Percentiles rank a stretch among this genome's conserved stretches.
Conservation (phyloP, 441 rosid genomes). For the Daphne laureola region DNA sequence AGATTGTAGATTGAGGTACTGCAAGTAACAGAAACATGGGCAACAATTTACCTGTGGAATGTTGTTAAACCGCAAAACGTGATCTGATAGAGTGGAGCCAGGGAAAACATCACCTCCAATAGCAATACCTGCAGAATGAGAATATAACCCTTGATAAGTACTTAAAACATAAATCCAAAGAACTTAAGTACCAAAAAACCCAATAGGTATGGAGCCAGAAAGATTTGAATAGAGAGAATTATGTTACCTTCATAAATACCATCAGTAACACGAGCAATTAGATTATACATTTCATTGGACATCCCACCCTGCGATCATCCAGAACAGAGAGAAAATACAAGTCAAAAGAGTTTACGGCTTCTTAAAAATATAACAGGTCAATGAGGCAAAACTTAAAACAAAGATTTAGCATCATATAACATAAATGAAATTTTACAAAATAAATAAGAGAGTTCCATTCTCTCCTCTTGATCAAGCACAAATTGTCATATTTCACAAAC, state of each 20-base stretch:
- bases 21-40: not conserved
- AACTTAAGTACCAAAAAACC: not conserved
- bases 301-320: conserved; percentile 49
- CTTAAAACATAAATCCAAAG: too few species aligned
- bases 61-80: conserved; percentile 58
- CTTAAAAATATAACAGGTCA: not conserved
- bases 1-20: not conserved
- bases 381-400: not conserved
- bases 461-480: too few species aligned
- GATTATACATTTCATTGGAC: conserved; percentile 59
- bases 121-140: conserved; percentile 45
- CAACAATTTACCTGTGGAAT: conserved; percentile 43
- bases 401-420: too few species aligned
- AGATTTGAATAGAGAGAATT: conserved; percentile 10
- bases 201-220: conserved; percentile 7
- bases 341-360: not conserved
- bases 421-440: too few species aligned
- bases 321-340: not conserved
- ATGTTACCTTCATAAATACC: conserved; percentile 64
- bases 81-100: conserved; percentile 63
- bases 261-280: conserved; percentile 56
- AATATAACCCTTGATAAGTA: conserved; percentile 1
- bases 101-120: conserved; percentile 75
- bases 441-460: too few species aligned
- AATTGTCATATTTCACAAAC: too few species aligned